Percentiles rank a stretch among this genome's conserved stretches.
phyloP scores from a whole-genome alignment of 1,139 yeast genomes.

The Geotrichum histeridarum region DNA sequence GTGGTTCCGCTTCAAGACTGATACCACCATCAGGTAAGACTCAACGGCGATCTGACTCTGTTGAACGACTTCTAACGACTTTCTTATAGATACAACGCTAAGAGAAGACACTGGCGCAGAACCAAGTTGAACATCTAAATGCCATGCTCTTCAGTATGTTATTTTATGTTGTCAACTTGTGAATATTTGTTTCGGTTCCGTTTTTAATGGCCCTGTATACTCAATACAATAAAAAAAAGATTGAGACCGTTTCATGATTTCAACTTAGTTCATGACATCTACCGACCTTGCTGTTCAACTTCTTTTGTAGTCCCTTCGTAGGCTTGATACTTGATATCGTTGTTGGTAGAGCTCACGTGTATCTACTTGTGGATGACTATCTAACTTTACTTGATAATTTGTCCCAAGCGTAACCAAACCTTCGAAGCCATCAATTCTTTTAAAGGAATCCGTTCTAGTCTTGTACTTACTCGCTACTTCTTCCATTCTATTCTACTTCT shows the following conservation, averaged over 20 bases:
- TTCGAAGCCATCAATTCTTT: neutral
- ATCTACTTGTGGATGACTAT: neutral
- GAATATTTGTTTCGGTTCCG: slow-evolving; percentile 9
- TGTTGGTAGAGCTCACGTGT: neutral
- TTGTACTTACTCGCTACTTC: neutral
- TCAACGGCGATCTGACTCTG: neutral
- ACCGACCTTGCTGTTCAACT: too few species aligned
- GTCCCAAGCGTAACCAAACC: neutral
- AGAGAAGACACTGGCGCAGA: slow-evolving; percentile 99
- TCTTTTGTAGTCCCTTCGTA: too few species aligned
- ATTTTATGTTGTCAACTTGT: slow-evolving; percentile 2
- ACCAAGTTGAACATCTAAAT: slow-evolving; percentile 96
- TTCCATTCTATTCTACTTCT: neutral
- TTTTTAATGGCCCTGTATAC: slow-evolving; percentile 9
- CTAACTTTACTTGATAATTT: neutral
- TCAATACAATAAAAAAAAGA: slow-evolving; percentile 2
- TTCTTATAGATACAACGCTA: slow-evolving; percentile 73
- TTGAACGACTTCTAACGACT: neutral
- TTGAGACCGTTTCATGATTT: too few species aligned
- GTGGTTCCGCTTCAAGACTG: slow-evolving; percentile 99
- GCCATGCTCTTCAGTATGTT: slow-evolving; percentile 1
- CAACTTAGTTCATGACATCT: too few species aligned
- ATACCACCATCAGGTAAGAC: slow-evolving; percentile 74
- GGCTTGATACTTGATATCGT: too few species aligned
- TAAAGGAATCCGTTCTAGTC: neutral